phyloP scores from a whole-genome alignment of 2,329 filamentous ascomycete species.

The Fulvia fulva region DNA sequence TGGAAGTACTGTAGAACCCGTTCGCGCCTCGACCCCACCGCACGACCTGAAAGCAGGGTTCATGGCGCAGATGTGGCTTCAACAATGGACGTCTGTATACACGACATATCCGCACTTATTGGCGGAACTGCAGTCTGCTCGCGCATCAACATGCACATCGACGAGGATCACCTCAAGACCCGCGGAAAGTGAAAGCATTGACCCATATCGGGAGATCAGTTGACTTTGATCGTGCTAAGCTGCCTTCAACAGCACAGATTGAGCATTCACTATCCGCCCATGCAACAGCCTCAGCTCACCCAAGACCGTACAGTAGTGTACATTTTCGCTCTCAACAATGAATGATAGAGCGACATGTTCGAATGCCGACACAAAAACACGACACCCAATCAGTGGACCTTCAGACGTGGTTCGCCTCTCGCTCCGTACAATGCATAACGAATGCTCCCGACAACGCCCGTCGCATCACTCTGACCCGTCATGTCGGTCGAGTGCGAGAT shows the following conservation, averaged over 20 bases:
- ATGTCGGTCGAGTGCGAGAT: neutral
- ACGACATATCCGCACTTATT: too few species aligned
- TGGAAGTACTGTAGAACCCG: neutral
- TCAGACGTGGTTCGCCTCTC: neutral
- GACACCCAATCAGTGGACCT: neutral
- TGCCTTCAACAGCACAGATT: neutral
- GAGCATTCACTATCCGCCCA: neutral
- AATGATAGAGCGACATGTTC: neutral
- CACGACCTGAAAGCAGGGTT: neutral
- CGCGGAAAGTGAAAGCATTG: neutral
- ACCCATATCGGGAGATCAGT: neutral
- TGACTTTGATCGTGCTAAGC: neutral
- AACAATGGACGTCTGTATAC: neutral
- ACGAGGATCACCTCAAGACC: neutral
- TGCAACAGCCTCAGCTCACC: neutral
- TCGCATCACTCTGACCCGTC: neutral
- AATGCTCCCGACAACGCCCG: neutral
- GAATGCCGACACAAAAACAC: neutral
- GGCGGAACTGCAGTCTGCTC: too few species aligned
- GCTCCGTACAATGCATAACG: neutral
- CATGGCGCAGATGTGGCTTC: neutral
- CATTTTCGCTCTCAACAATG: neutral
- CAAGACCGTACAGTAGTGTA: conserved; percentile 1
- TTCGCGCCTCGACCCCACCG: neutral
- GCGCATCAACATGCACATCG: neutral